These are phyloP conservation scores for Amanita inopinata DNA, from an alignment of 768 basidiomycete genomes.

Conservation along the genomic window DNA sequence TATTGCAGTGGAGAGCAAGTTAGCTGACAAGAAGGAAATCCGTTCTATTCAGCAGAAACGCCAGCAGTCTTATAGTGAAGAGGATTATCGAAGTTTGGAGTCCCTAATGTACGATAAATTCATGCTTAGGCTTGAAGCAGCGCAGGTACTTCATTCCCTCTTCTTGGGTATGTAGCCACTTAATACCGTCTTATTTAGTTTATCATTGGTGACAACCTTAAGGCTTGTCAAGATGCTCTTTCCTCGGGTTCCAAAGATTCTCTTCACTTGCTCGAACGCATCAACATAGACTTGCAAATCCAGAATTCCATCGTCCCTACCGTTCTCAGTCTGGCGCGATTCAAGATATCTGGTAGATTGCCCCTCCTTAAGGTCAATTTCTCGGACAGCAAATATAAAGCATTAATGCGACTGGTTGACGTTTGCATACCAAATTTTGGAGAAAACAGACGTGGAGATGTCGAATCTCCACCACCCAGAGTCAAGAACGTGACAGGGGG, in stretches of 20 bases:
- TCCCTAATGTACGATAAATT: slow-evolving; percentile 94
- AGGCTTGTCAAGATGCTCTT: slow-evolving; percentile 76
- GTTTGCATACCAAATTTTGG: slow-evolving; percentile 82
- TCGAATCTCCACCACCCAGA: slow-evolving; percentile 13
- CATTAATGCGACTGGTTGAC: slow-evolving; percentile 87
- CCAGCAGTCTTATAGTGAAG: slow-evolving; percentile 74
- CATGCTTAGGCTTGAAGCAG: slow-evolving; percentile 70
- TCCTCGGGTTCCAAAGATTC: slow-evolving; percentile 42
- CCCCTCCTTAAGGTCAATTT: slow-evolving; percentile 85
- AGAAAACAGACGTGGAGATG: slow-evolving; percentile 22
- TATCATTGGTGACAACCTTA: slow-evolving; percentile 75
- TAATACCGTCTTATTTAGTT: slow-evolving; percentile 46
- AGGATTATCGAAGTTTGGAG: slow-evolving; percentile 80
- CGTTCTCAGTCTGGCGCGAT: slow-evolving; percentile 70
- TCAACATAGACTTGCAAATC: slow-evolving; percentile 80
- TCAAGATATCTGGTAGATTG: slow-evolving; percentile 85
- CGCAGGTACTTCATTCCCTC: slow-evolving; percentile 57
- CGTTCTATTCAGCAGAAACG: slow-evolving; percentile 75
- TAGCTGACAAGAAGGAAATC: slow-evolving; percentile 76
- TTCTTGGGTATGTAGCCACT: slow-evolving; percentile 23
- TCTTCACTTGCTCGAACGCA: slow-evolving; percentile 86
- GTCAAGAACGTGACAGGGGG: slow-evolving; percentile 20
- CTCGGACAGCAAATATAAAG: slow-evolving; percentile 85
- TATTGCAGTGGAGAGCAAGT: slow-evolving; percentile 84
- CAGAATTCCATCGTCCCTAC: slow-evolving; percentile 90